Conservation (phyloP, 305 asterid genomes). For the Solanum chacoense region DNA sequence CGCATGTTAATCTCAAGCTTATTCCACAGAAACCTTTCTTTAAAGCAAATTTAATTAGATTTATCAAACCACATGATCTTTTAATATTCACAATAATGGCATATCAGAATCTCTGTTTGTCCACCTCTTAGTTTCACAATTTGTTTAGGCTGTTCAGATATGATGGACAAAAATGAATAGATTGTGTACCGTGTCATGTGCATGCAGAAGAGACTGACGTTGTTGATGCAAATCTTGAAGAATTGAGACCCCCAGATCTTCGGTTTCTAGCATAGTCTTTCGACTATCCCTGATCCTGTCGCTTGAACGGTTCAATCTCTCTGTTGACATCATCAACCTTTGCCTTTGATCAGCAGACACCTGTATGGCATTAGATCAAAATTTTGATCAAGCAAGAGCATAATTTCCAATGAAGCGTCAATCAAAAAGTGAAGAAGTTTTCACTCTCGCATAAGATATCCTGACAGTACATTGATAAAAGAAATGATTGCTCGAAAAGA, state of each 20-base stretch:
- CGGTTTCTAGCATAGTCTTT: slow-evolving; percentile 58
- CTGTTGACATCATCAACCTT: slow-evolving; percentile 55
- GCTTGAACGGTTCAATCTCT: slow-evolving; percentile 32
- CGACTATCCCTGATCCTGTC: slow-evolving; percentile 51
- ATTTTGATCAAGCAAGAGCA: background rate
- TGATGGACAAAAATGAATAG: background rate
- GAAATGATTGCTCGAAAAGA: background rate
- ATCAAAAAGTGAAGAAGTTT: background rate
- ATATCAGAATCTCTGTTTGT: background rate
- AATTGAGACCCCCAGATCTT: slow-evolving; percentile 64
- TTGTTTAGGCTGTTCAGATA: background rate
- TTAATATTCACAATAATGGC: background rate
- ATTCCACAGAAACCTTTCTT: background rate
- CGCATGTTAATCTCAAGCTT: background rate
- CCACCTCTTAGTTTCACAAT: background rate
- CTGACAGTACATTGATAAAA: background rate
- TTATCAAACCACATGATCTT: background rate
- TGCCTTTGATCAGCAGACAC: slow-evolving; percentile 38
- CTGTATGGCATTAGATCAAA: background rate
- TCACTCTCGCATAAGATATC: background rate
- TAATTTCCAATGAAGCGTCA: background rate
- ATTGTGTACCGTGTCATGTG: slow-evolving; percentile 29
- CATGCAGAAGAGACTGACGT: slow-evolving; percentile 52
- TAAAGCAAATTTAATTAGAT: background rate
- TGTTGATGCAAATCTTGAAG: slow-evolving; percentile 68